These are phyloP conservation scores for Cercospora canescens DNA, from an alignment of 2,329 filamentous ascomycete species.

Conservation along the genomic window DNA sequence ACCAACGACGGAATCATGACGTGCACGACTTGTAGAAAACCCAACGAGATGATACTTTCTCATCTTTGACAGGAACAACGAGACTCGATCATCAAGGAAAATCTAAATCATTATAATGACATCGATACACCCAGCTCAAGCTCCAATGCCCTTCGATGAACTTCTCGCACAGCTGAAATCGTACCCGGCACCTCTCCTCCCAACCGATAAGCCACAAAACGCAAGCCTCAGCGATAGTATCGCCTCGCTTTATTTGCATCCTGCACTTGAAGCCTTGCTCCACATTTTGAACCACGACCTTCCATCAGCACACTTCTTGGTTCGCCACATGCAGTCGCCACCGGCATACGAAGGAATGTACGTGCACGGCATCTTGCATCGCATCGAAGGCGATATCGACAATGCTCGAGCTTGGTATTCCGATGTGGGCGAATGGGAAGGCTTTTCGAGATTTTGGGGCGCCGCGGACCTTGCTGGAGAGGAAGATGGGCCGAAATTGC, in stretches of 20 bases:
- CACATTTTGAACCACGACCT: constrained; percentile 56
- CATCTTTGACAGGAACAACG: too few species aligned
- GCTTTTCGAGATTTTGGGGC: constrained; percentile 39
- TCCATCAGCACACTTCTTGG: constrained; percentile 53
- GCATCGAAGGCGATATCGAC: constrained; percentile 52
- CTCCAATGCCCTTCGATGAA: constrained; percentile 30
- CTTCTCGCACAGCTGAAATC: constrained; percentile 34
- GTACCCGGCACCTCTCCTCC: constrained; percentile 30
- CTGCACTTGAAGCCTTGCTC: constrained; percentile 51
- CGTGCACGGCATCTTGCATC: constrained; percentile 52
- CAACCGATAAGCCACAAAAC: constrained; percentile 26
- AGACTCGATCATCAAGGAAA: too few species aligned
- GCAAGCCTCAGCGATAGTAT: constrained; percentile 31
- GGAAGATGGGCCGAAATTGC: constrained; percentile 35
- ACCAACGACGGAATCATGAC: neutral
- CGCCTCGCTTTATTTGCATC: constrained; percentile 41
- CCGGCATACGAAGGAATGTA: constrained; percentile 55
- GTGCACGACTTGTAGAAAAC: neutral
- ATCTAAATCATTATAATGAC: neutral
- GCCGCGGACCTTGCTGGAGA: constrained; percentile 29
- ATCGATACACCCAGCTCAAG: constrained; percentile 5
- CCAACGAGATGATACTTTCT: too few species aligned
- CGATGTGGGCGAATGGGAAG: constrained; percentile 43
- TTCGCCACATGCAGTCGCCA: constrained; percentile 52
- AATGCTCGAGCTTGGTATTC: constrained; percentile 52